Evolutionary conservation across 495 filamentous ascomycete genomes (phyloP), one percentile per base, ranked within the genome.

Genomic region (Alectoria sarmentosa): DNA sequence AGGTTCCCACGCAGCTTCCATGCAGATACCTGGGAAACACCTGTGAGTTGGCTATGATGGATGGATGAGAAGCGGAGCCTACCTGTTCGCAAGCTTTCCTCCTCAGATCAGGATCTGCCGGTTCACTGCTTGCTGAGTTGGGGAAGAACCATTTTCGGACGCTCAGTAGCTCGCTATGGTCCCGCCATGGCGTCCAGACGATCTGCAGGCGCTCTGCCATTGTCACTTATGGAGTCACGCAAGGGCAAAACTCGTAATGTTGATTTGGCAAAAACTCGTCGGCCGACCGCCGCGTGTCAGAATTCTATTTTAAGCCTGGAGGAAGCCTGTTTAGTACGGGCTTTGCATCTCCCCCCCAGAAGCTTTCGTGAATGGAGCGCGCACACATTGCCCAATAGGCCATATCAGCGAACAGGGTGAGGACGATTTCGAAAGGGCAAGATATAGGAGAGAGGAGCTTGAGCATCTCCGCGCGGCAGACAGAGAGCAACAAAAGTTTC

Each of bases 111-210:
- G 60, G 38, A 28, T 56, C 41, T 21, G 38, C 13, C 6, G 72
- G 71, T 4, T 75, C 74, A 44, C 75, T 67, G 57, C 74, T 76
- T 11, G 68, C 60, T 8, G 74, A 68, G 38, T 72, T 62, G 19
- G 85, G 80, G 72, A 87, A 95, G 62, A 96, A 86, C 68, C 86
- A 80, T 32, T 69, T 69, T 60, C 90, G 84, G 52, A 94, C 84
- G 21, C 76, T 70, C 61, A 91, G 75, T 56, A 96, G 81, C 66
- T 92, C 86, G 21, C 73, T 65, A 30, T 79, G 79, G 67, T 82
- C 74, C 66, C 89, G 87, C 90, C 90, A 95, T 39, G 90, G 88
- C 38, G 89, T 92, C 74, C 90, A 85, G 26, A 88, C 80, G 71
- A 91, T 88, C 72, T 87, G 87, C 6, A 69, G 32, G 48, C 49